Evolutionary conservation across 495 filamentous ascomycete species (phyloP).

Genomic region (Thermochaetoides thermophila): DNA sequence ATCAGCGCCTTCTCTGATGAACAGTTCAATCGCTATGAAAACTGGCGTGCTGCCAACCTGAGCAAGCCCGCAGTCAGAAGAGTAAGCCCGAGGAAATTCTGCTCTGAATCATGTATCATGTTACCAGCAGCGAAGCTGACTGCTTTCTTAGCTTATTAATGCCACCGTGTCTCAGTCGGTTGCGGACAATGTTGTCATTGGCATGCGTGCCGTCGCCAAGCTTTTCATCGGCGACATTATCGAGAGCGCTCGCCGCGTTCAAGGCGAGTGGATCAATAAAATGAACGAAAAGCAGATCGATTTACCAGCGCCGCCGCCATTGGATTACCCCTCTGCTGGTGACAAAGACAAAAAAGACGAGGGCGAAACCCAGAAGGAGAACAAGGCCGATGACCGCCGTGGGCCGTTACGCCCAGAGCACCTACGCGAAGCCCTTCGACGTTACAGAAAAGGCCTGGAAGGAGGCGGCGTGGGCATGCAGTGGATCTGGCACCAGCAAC

Average conservation of each 20-base stretch:
- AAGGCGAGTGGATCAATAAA: slow-evolving; percentile 57
- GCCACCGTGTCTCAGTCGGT: slow-evolving; percentile 82
- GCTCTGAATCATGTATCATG: background rate
- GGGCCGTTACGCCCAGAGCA: slow-evolving; percentile 72
- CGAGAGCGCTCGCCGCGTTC: slow-evolving; percentile 63
- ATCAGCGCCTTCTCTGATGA: slow-evolving; percentile 50
- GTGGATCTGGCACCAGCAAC: slow-evolving; percentile 47
- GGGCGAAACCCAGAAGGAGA: slow-evolving; percentile 5
- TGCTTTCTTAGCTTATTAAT: slow-evolving; percentile 51
- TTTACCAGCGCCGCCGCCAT: slow-evolving; percentile 20
- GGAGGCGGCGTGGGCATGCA: slow-evolving; percentile 60
- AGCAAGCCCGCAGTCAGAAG: slow-evolving; percentile 21
- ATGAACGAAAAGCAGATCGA: slow-evolving; percentile 34
- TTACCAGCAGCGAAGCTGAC: background rate
- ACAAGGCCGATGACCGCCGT: slow-evolving; percentile 17
- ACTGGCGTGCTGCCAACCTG: slow-evolving; percentile 57
- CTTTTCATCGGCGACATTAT: slow-evolving; percentile 73
- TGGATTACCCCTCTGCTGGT: too few species aligned
- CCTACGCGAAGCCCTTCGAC: slow-evolving; percentile 60
- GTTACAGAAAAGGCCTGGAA: slow-evolving; percentile 55
- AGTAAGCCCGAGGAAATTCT: slow-evolving; percentile 19
- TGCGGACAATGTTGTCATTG: slow-evolving; percentile 59
- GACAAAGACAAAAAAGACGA: background rate
- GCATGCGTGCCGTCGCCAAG: slow-evolving; percentile 69
- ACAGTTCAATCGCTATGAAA: slow-evolving; percentile 59